Percentiles rank a stretch among this genome's conserved stretches.
Conservation (phyloP, 2,329 filamentous ascomycete species). For the Xenoacremonium recifei region DNA sequence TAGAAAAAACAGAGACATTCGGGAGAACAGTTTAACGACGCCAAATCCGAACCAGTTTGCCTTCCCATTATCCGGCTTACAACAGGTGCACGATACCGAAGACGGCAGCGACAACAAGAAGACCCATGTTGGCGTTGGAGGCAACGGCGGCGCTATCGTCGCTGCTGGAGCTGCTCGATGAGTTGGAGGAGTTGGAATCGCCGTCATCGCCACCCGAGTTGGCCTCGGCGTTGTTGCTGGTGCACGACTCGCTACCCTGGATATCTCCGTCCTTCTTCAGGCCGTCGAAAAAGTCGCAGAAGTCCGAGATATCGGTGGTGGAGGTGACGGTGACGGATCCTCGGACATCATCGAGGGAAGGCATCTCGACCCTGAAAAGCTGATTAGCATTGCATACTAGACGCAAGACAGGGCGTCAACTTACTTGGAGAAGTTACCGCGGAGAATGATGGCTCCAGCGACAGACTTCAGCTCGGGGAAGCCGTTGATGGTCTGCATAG, state of each 20-base stretch:
- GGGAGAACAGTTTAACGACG: slow-evolving; percentile 34
- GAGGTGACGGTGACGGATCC: slow-evolving; percentile 71
- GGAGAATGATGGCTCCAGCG: slow-evolving; percentile 78
- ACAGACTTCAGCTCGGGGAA: slow-evolving; percentile 70
- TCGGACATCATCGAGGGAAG: slow-evolving; percentile 63
- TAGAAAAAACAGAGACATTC: slow-evolving; percentile 33
- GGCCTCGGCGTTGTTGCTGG: slow-evolving; percentile 49
- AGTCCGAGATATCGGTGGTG: slow-evolving; percentile 58
- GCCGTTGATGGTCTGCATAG: slow-evolving; percentile 60
- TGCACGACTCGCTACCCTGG: slow-evolving; percentile 47
- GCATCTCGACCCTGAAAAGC: slow-evolving; percentile 65
- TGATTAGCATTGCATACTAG: slow-evolving; percentile 3
- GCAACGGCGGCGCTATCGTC: slow-evolving; percentile 44
- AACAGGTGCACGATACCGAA: slow-evolving; percentile 51
- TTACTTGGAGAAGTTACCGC: slow-evolving; percentile 81
- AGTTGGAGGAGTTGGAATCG: slow-evolving; percentile 20
- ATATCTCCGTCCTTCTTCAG: slow-evolving; percentile 37
- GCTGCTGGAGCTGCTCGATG: slow-evolving; percentile 20
- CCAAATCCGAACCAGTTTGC: slow-evolving; percentile 32
- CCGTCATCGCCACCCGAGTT: slow-evolving; percentile 44
- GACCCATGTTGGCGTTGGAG: slow-evolving; percentile 44
- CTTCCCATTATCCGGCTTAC: slow-evolving; percentile 39
- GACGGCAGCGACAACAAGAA: slow-evolving; percentile 46
- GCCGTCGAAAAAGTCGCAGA: slow-evolving; percentile 52
- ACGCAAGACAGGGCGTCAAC: slow-evolving; percentile 34